Conservation (phyloP, 306 rosid genomes). For the Begonia loranthoides region DNA sequence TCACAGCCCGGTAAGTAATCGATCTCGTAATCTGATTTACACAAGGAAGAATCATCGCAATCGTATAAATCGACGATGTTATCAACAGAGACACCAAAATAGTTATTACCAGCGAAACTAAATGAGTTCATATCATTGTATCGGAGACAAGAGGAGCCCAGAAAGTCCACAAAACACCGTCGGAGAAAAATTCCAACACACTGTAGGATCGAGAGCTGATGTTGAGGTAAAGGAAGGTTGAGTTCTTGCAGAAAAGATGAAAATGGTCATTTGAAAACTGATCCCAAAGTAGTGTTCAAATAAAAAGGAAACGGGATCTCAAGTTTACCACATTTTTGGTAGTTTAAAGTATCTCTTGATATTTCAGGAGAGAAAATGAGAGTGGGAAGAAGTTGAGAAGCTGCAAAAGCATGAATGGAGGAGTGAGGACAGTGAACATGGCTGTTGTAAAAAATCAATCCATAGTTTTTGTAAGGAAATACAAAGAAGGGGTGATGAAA, state of each 20-base stretch:
- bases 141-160: slow-evolving; percentile 51
- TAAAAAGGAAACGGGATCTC: slow-evolving; percentile 72
- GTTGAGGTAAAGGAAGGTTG: slow-evolving; percentile 48
- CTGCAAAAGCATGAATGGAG: slow-evolving; percentile 13
- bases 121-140: slow-evolving; percentile 73
- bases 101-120: slow-evolving; percentile 21
- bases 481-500: slow-evolving; percentile 7
- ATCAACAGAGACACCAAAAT: slow-evolving; percentile 57
- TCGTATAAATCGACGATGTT: slow-evolving; percentile 78
- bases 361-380: slow-evolving; percentile 22
- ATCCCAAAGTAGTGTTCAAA: slow-evolving; percentile 43
- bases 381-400: slow-evolving; percentile 22
- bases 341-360: slow-evolving; percentile 24
- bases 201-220: slow-evolving; percentile 30
- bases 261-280: slow-evolving; percentile 36
- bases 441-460: neutral
- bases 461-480: slow-evolving; percentile 2
- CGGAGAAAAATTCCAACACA: slow-evolving; percentile 58
- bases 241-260: slow-evolving; percentile 52
- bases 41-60: slow-evolving; percentile 84
- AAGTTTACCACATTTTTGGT: slow-evolving; percentile 56
- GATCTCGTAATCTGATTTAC: slow-evolving; percentile 66
- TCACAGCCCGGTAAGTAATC: slow-evolving; percentile 55
- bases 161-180: slow-evolving; percentile 67
- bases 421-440: slow-evolving; percentile 23